These are phyloP conservation scores for Penicillium roqueforti DNA, from an alignment of 495 filamentous ascomycete genomes.

Conservation along the genomic window DNA sequence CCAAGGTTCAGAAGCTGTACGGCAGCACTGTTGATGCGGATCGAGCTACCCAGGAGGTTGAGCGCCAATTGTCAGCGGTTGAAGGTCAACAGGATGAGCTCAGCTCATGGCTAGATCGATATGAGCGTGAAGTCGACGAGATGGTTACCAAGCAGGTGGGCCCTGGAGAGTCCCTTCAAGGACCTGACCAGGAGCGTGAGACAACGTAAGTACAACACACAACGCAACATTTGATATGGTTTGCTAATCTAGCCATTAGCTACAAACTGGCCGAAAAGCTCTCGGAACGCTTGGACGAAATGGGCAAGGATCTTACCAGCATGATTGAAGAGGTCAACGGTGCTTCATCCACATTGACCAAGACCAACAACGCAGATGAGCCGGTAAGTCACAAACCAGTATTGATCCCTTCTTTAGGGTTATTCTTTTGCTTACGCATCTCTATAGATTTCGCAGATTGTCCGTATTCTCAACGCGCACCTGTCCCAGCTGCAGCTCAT, in stretches of 20 bases:
- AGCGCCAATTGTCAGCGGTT: slow-evolving; percentile 79
- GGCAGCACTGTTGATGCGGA: slow-evolving; percentile 85
- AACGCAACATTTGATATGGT: background rate
- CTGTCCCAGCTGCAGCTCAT: slow-evolving; percentile 85
- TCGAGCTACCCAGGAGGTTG: slow-evolving; percentile 82
- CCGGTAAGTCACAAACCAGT: slow-evolving; percentile 58
- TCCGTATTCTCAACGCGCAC: slow-evolving; percentile 89
- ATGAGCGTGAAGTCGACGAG: slow-evolving; percentile 83
- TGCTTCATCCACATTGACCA: slow-evolving; percentile 75
- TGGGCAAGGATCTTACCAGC: slow-evolving; percentile 82
- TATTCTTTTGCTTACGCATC: slow-evolving; percentile 5
- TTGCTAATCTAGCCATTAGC: slow-evolving; percentile 30
- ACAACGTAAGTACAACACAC: slow-evolving; percentile 55
- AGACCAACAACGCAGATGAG: slow-evolving; percentile 84
- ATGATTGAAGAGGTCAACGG: slow-evolving; percentile 99
- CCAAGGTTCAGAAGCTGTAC: slow-evolving; percentile 88
- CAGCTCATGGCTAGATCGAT: slow-evolving; percentile 74
- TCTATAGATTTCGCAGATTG: slow-evolving; percentile 80
- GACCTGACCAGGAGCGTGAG: slow-evolving; percentile 92
- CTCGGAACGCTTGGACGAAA: slow-evolving; percentile 78
- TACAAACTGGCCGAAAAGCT: slow-evolving; percentile 90
- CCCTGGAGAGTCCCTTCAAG: slow-evolving; percentile 65
- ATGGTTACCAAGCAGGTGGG: slow-evolving; percentile 70
- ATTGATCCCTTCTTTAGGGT: background rate
- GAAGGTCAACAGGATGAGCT: slow-evolving; percentile 92